A percentile compares a stretch with the other conserved stretches of the same genome.
Evolutionary conservation across 2,329 filamentous ascomycete genomes (phyloP).

Genomic region (Paraphoma chrysanthemicola): DNA sequence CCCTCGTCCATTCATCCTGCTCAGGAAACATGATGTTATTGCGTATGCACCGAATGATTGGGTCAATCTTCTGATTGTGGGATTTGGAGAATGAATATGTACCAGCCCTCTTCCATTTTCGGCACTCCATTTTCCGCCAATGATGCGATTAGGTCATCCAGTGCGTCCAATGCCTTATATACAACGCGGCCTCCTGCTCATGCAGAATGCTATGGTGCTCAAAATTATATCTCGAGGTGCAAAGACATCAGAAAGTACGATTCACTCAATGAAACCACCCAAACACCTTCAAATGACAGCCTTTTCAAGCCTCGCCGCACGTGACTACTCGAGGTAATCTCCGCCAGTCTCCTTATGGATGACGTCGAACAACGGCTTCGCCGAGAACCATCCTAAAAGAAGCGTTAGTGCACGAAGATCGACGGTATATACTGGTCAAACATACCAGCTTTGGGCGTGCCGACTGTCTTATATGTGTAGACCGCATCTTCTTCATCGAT

Average conservation of each 20-base stretch:
- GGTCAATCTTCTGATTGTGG: too few relatives aligned
- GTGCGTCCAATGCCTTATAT: neutral
- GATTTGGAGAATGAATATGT: neutral
- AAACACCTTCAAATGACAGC: neutral
- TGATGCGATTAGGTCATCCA: neutral
- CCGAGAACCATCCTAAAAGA: constrained; percentile 65
- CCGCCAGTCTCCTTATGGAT: constrained; percentile 67
- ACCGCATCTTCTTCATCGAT: constrained; percentile 72
- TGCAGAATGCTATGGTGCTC: neutral
- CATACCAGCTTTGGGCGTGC: constrained; percentile 63
- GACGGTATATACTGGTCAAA: too few relatives aligned
- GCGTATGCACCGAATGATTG: too few relatives aligned
- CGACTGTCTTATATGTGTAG: constrained; percentile 72
- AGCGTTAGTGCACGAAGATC: neutral
- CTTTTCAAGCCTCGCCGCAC: neutral
- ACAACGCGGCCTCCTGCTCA: neutral
- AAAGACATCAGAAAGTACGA: neutral
- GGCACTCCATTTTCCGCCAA: neutral
- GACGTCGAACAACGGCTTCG: constrained; percentile 74
- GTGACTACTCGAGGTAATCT: constrained; percentile 58
- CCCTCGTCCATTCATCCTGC: too few relatives aligned
- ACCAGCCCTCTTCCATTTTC: neutral
- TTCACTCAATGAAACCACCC: neutral
- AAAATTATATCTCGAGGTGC: neutral
- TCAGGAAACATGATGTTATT: too few relatives aligned